Conservation (phyloP, 306 rosid genomes). For the Parietaria judaica region DNA sequence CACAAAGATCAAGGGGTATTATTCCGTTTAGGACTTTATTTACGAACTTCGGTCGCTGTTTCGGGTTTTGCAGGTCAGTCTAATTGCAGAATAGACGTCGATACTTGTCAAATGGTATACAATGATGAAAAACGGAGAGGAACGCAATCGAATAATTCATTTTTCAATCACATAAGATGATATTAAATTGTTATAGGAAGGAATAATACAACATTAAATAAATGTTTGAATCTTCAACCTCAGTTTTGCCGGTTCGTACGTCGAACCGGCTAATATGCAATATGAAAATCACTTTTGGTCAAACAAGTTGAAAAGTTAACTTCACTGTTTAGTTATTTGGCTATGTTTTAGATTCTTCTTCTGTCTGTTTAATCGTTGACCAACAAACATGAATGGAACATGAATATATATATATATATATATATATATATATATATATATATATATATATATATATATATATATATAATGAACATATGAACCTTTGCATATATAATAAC, state of each 20-base stretch:
- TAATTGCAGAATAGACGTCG: neutral
- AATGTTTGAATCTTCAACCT: neutral
- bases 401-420: too few relatives aligned
- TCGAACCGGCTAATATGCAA: neutral
- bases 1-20: too few relatives aligned
- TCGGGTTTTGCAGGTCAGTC: slow-evolving; percentile 17
- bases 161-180: neutral
- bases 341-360: neutral
- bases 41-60: neutral
- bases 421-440: too few relatives aligned
- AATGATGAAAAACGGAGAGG: slow-evolving; percentile 9
- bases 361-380: neutral
- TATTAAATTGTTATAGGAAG: neutral
- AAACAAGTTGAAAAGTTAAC: neutral
- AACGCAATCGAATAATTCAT: slow-evolving; percentile 1
- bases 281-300: neutral
- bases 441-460: too few relatives aligned
- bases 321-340: neutral
- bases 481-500: too few relatives aligned
- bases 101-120: slow-evolving; percentile 10
- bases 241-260: neutral
- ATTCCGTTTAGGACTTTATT: too few relatives aligned
- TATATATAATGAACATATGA: too few relatives aligned
- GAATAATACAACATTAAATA: neutral
- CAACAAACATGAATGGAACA: neutral